Evolutionary conservation across 352 stramenopile species (phyloP), one percentile per base, ranked within the genome.

Genomic region (Globisporangium nodosum): DNA sequence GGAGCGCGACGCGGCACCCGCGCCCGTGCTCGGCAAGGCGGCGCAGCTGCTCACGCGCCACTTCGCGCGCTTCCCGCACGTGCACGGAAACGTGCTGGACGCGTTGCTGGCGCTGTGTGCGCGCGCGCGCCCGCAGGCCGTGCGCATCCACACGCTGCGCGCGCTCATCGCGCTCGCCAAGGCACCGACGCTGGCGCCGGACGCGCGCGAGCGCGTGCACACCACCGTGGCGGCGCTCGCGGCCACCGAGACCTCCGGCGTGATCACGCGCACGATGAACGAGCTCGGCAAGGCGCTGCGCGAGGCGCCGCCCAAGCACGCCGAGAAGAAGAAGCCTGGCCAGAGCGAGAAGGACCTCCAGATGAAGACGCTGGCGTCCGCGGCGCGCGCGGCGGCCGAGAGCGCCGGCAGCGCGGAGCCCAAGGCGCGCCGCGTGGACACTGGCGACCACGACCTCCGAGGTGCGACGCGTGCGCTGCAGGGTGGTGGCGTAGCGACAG

Each of bases 131-230:
- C 68, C 81, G 30, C 71, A 85, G 45, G 68, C 80, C 13, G 79
- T 90, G 60, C 81, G 81, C 42, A 89, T 93, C 66, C 76, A 92
- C 71, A 81, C 78, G 55, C 65, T 92, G 56, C 79, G 78, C 46
- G 79, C 80, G 43, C 68, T 93, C 45, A 55, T 87, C 54, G 69
- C 85, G 64, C 84, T 93, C 48, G 72, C 37, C 37, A 43, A 43
- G 37, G 13, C 78, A n/a, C 88, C 87, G 63, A 73, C 66, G 9
- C 59, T 72, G 7, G 13, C 72, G 60, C 42, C 47, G 50, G 33
- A 76, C 5, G 49, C 62, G 48, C 30, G 20, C 30, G 61, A 68
- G 11, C 66, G 65, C 21, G 80, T 93, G 27, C 58, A 69, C 7
- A 59, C 76, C 16, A 58, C 59, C 11, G 67, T 85, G 21, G 54